These are phyloP conservation scores for Cercospora beticola DNA, from an alignment of 2,329 filamentous ascomycete species.

Conservation along the genomic window DNA sequence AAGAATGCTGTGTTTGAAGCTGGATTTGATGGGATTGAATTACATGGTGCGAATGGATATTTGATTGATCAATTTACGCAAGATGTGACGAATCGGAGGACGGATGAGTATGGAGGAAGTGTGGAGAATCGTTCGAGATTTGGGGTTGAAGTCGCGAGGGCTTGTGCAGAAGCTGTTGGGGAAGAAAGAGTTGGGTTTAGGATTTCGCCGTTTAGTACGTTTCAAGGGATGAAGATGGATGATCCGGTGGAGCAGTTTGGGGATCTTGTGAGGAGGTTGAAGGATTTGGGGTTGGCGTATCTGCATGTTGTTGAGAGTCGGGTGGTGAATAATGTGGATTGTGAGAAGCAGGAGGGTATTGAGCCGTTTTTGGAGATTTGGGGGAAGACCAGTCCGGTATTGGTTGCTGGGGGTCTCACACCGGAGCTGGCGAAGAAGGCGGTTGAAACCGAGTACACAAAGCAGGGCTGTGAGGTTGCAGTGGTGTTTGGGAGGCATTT, in stretches of 20 bases:
- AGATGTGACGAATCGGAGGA: constrained; percentile 53
- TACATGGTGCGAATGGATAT: constrained; percentile 51
- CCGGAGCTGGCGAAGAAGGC: constrained; percentile 40
- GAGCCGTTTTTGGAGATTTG: constrained; percentile 41
- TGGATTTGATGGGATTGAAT: constrained; percentile 61
- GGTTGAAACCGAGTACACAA: constrained; percentile 38
- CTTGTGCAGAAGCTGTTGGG: constrained; percentile 50
- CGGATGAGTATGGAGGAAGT: constrained; percentile 47
- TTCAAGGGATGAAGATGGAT: constrained; percentile 62
- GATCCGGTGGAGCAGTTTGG: constrained; percentile 62
- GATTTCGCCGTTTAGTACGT: constrained; percentile 59
- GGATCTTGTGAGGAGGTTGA: constrained; percentile 54
- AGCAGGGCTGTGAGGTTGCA: constrained; percentile 40
- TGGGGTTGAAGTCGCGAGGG: constrained; percentile 52
- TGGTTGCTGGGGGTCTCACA: constrained; percentile 50
- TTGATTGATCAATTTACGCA: constrained; percentile 65
- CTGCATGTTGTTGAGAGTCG: constrained; percentile 61
- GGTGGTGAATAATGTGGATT: constrained; percentile 44
- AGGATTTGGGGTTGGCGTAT: constrained; percentile 56
- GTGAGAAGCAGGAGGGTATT: constrained; percentile 38
- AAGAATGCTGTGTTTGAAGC: constrained; percentile 45
- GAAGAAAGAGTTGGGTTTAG: constrained; percentile 53
- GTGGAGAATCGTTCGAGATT: constrained; percentile 53
- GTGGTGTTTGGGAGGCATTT: constrained; percentile 52
- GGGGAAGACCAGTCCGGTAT: constrained; percentile 48